These are phyloP conservation scores for Glebionis coronaria DNA, from an alignment of 129 eudicot species.

Conservation along the genomic window DNA sequence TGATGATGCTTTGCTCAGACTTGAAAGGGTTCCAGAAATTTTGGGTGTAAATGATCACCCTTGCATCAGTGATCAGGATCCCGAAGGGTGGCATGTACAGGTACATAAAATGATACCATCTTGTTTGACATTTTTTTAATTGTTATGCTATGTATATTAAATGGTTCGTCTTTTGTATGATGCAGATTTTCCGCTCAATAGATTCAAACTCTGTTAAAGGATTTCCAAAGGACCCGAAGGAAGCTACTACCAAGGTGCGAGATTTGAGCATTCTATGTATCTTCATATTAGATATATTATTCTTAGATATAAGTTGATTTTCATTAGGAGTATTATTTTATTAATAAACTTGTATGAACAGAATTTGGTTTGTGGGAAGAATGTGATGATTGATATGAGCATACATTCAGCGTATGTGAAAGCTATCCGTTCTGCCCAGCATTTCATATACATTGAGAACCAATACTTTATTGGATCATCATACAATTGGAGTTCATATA, in stretches of 20 bases:
- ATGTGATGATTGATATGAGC: conserved; percentile 88
- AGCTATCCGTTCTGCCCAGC: conserved; percentile 90
- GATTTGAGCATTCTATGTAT: not conserved
- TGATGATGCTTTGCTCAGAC: conserved; percentile 30
- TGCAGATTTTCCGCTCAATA: conserved; percentile 81
- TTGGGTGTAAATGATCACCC: conserved; percentile 26
- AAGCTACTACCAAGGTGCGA: conserved; percentile 54
- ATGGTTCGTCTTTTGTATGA: conserved; percentile 2
- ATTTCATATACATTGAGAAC: conserved; percentile 81
- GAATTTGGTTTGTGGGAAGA: conserved; percentile 92
- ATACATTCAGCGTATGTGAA: conserved; percentile 85
- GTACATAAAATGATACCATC: conserved; percentile 8
- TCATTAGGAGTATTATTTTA: not conserved
- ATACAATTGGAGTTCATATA: conserved; percentile 68
- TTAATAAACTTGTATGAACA: conserved; percentile 19
- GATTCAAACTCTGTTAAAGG: conserved; percentile 90
- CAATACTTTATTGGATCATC: conserved; percentile 92
- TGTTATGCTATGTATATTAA: not conserved
- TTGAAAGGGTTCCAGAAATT: conserved; percentile 23
- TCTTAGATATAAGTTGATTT: conserved; percentile 1
- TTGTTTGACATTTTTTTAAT: not conserved
- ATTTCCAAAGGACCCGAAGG: conserved; percentile 79
- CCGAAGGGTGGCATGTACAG: conserved; percentile 27
- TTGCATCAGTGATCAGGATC: conserved; percentile 16
- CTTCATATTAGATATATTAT: not conserved